Base-by-base conservation (phyloP, 129 eudicot genomes). In the Pseudognaphalium luteoalbum region DNA sequence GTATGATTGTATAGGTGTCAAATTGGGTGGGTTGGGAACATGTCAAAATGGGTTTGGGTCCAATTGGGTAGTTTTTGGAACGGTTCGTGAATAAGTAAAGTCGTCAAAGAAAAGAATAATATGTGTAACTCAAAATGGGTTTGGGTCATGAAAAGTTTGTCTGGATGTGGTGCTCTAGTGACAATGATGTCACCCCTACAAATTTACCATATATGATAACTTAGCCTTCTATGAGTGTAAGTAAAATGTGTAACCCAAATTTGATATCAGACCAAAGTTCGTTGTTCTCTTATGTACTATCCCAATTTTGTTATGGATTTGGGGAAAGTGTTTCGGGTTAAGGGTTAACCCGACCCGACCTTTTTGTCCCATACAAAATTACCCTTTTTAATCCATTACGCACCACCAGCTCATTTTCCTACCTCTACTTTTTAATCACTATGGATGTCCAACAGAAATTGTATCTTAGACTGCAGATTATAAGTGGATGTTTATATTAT, bases 1-100 rank as follows among this genome's bases (percentile, higher is more conserved):
- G 98, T 93, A 65, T 64, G 54, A 32, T 58, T 64, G 37, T 10
- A 6, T 25, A 73, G 17, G 47, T 62, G 69, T 14, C 16, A 12
- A 59, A 14, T 11, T 60, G 25, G 59, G 41, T 3, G 5, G 59
- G 78, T 60, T 20, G 58, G 70, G 39, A 65, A 65, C 41, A 3
- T 33, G 42, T 32, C 1, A 65, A 33, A 74, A 74, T 7, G 69
- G 70, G 70, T 74, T 4, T 28, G 37, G 39, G 22, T 19, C 39
- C 21, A 58, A 72, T 47, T 20, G 76, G 37, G 76, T 56, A 37
- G 58, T 6, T 58, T 35, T 73, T 73, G 56, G 21, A 34, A 22
- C 9, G 57, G 76, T n/a, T 7, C 15, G 56, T 25, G 7, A 58
- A 72, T 2, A 47, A 12, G 6, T 47, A 3, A 14, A 47, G 54